phyloP scores from a whole-genome alignment of 2,329 filamentous ascomycete genomes.

The Diaporthe citriasiana region DNA sequence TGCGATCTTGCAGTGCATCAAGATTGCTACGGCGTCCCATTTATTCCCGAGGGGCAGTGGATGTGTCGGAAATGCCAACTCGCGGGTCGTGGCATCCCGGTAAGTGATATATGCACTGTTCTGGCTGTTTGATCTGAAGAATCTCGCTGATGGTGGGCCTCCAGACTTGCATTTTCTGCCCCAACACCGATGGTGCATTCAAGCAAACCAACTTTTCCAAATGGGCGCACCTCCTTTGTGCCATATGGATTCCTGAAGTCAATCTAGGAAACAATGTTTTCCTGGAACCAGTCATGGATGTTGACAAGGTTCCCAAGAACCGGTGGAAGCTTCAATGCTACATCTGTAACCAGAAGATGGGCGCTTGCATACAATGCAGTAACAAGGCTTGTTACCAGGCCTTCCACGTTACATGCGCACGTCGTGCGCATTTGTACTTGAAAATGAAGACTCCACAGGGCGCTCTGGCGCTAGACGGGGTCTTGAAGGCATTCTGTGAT shows the following conservation, averaged over 20 bases:
- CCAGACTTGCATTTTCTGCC: slow-evolving; percentile 96
- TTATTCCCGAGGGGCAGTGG: slow-evolving; percentile 99
- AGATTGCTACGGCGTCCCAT: slow-evolving; percentile 98
- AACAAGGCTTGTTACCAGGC: slow-evolving; percentile 98
- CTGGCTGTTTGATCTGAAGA: not conserved
- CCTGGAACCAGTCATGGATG: slow-evolving; percentile 98
- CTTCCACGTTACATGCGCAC: slow-evolving; percentile 96
- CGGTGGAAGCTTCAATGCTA: slow-evolving; percentile 96
- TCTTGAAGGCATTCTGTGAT: slow-evolving; percentile 95
- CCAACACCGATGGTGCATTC: slow-evolving; percentile 96
- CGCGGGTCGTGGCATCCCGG: slow-evolving; percentile 90
- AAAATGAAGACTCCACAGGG: slow-evolving; percentile 97
- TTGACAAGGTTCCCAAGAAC: slow-evolving; percentile 95
- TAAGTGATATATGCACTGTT: slow-evolving; percentile 58
- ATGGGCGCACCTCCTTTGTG: slow-evolving; percentile 96
- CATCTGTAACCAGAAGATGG: slow-evolving; percentile 97
- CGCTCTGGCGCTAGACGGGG: slow-evolving; percentile 81
- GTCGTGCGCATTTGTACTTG: slow-evolving; percentile 87
- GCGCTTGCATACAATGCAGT: slow-evolving; percentile 96
- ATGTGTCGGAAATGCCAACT: slow-evolving; percentile 96
- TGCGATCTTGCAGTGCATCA: slow-evolving; percentile 98
- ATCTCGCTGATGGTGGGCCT: slow-evolving; percentile 37
- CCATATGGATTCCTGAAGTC: slow-evolving; percentile 98
- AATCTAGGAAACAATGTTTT: slow-evolving; percentile 95
- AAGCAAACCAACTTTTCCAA: slow-evolving; percentile 97